Evolutionary conservation across 768 basidiomycete genomes (phyloP), one percentile per base, ranked within the genome.

Genomic region (Leucocoprinus leucothites): DNA sequence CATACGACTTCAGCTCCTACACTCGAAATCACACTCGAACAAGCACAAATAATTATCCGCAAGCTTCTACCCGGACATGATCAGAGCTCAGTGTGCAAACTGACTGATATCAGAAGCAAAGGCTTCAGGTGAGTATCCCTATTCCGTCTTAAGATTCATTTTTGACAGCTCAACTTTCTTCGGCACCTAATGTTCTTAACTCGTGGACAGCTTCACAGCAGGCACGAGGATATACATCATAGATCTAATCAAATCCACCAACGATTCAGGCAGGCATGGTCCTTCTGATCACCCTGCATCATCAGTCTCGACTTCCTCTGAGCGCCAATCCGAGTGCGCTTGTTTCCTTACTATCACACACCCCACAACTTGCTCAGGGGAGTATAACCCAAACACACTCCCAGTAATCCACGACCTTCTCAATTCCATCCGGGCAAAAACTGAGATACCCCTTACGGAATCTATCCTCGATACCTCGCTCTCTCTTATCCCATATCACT

Each of bases 391-490:
- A 24, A 76, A 78, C 59, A 51, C 71, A 26, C 70, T 80, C 11
- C 60, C 71, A 2, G 60, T 70, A 5, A 70, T 77, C 47, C 66
- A 73, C 35, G 55, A 64, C 42, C 69, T 83, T 41, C 69, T 81
- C 51, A 51, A 66, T 28, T 68, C 67, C 45, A 79, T 85, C 52
- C 70, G 72, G 35, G 62, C 63, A 3, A 64, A 68, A 36, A 80
- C 84, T 6, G 69, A 71, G 16, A 74, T 86, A 44, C 84, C 86
- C 4, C 70, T 82, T 31, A 71, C 78, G 8, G 65, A 69, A 26
- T 72, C 79, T 8, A 72, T 74, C 8, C 72, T 86, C 38, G 82
- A 86, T 58, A 69, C 70, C 2, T 74, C 80, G 9, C 71, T 74
- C 9, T 51, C 62, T 3, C 57, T 78, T 26, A 62, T 82, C 18